These are phyloP conservation scores for Begonia fuchsioides DNA, from an alignment of 306 rosid genomes.

Conservation along the genomic window DNA sequence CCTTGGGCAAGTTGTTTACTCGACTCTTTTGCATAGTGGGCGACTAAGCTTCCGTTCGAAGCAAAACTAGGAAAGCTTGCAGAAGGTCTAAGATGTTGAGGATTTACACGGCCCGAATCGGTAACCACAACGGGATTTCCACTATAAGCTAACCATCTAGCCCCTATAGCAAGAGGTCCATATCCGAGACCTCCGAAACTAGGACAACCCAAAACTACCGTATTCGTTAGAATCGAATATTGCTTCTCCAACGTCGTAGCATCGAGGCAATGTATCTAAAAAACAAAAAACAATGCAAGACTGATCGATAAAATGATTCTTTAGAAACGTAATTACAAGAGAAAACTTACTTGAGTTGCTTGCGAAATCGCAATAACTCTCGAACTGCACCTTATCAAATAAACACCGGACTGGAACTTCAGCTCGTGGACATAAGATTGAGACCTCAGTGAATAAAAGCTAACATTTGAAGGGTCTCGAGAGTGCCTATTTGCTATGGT, in stretches of 20 bases:
- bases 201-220: conserved; percentile 40
- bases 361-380: conserved; percentile 72
- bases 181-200: conserved; percentile 67
- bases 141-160: conserved; percentile 96
- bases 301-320: background rate
- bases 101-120: conserved; percentile 51
- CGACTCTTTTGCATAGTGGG: conserved; percentile 89
- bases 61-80: conserved; percentile 55
- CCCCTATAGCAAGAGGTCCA: conserved; percentile 93
- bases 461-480: conserved; percentile 50
- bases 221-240: conserved; percentile 73
- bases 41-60: conserved; percentile 81
- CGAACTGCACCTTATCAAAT: conserved; percentile 81
- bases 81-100: conserved; percentile 62
- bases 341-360: conserved; percentile 58
- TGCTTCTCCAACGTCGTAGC: conserved; percentile 63
- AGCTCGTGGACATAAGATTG: conserved; percentile 69
- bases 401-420: conserved; percentile 79
- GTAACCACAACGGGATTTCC: conserved; percentile 48
- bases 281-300: background rate
- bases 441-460: conserved; percentile 72
- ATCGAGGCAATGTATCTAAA: conserved; percentile 87
- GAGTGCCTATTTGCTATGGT: conserved; percentile 34
- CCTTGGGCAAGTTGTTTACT: conserved; percentile 96
- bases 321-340: background rate